Conservation (phyloP, 2,329 filamentous ascomycete species). For the Moelleriella libera region DNA sequence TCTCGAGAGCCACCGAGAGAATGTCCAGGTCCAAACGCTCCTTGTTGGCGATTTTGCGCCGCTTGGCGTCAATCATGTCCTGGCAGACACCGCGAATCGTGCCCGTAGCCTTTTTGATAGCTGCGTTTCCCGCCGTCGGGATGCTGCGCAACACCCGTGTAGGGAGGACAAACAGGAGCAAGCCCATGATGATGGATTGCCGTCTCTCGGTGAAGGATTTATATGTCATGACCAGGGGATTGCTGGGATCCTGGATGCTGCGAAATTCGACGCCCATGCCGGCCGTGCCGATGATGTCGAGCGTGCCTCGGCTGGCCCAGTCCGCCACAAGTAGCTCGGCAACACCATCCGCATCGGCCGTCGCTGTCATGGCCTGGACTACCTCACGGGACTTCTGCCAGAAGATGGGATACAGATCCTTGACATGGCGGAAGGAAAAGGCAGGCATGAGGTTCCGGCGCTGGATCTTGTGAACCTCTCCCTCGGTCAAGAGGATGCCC, state of each 20-base stretch:
- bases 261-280: slow-evolving; percentile 60
- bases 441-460: slow-evolving; percentile 69
- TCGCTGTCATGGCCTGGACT: slow-evolving; percentile 41
- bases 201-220: slow-evolving; percentile 32
- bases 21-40: slow-evolving; percentile 53
- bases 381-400: slow-evolving; percentile 65
- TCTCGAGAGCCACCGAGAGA: slow-evolving; percentile 64
- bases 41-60: slow-evolving; percentile 29
- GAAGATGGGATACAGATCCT: slow-evolving; percentile 71
- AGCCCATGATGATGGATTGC: slow-evolving; percentile 32
- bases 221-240: slow-evolving; percentile 45
- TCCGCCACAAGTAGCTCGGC: slow-evolving; percentile 39
- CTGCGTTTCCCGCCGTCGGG: slow-evolving; percentile 58
- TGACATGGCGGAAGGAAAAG: slow-evolving; percentile 76
- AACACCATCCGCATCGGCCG: slow-evolving; percentile 15
- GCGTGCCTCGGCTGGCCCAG: slow-evolving; percentile 54
- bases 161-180: slow-evolving; percentile 50
- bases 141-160: slow-evolving; percentile 44
- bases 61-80: slow-evolving; percentile 59
- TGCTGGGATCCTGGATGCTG: slow-evolving; percentile 46
- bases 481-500: slow-evolving; percentile 68
- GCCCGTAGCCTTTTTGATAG: slow-evolving; percentile 38
- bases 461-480: slow-evolving; percentile 77
- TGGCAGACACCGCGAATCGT: slow-evolving; percentile 52
- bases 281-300: slow-evolving; percentile 64